Percentiles rank a stretch among this genome's conserved stretches.
phyloP scores from a whole-genome alignment of 2,329 filamentous ascomycete genomes.

The Claviceps spartinae region DNA sequence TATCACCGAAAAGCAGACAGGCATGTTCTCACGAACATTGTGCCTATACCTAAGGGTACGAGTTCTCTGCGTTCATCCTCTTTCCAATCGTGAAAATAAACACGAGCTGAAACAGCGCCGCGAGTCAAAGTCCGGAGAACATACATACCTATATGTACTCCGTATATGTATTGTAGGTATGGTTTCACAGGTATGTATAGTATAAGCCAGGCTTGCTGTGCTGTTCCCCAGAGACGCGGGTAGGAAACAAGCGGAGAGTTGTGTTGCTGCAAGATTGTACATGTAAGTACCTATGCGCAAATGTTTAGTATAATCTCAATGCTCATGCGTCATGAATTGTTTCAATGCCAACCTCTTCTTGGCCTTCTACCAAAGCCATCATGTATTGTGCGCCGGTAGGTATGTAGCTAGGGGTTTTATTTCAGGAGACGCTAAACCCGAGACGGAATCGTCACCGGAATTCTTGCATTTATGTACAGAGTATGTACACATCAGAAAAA shows the following conservation, averaged over 20 bases:
- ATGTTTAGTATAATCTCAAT: not conserved
- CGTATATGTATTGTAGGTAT: too few relatives aligned
- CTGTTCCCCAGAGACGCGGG: not conserved
- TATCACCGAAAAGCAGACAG: not conserved
- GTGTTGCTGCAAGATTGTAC: not conserved
- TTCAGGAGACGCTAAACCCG: not conserved
- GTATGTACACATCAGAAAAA: not conserved
- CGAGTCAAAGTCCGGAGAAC: not conserved
- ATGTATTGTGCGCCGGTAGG: too few relatives aligned
- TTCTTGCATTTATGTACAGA: not conserved
- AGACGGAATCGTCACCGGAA: not conserved
- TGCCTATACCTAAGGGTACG: not conserved
- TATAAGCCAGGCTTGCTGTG: not conserved
- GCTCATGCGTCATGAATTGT: not conserved
- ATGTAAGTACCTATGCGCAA: not conserved
- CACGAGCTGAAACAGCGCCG: not conserved
- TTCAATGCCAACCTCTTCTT: not conserved
- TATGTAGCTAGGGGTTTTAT: not conserved
- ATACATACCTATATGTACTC: too few relatives aligned
- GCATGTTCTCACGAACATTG: not conserved
- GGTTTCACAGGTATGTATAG: not conserved
- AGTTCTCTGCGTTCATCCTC: not conserved
- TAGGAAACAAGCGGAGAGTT: not conserved
- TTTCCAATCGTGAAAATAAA: not conserved
- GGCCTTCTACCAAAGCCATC: not conserved